Percentiles rank a stretch among this genome's conserved stretches.
These are phyloP conservation scores for Paecilomyces sp. DNA, from an alignment of 2,329 filamentous ascomycete genomes.

Conservation along the genomic window DNA sequence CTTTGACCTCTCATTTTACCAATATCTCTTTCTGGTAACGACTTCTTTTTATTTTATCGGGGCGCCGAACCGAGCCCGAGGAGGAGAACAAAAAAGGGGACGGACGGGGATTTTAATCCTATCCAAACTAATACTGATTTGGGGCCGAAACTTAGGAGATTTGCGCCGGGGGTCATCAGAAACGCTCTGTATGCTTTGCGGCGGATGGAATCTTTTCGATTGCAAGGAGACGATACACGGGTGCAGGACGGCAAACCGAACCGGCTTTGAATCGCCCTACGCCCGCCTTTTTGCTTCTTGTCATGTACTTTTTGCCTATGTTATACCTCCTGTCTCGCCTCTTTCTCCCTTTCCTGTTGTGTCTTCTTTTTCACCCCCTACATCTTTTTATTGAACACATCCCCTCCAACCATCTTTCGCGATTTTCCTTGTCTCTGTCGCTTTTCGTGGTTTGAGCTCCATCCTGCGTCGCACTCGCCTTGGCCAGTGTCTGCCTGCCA, in stretches of 20 bases:
- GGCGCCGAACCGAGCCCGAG: conserved; percentile 11
- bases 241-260: conserved; percentile 12
- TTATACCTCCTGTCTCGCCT: conserved; percentile 25
- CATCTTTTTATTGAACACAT: background rate
- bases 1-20: conserved; percentile 20
- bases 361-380: conserved; percentile 5
- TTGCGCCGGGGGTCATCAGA: conserved; percentile 12
- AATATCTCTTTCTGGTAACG: conserved; percentile 25
- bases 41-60: conserved; percentile 21
- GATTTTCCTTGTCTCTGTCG: conserved; percentile 10
- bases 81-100: conserved; percentile 11
- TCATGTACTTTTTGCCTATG: conserved; percentile 32
- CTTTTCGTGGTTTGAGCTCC: conserved; percentile 12
- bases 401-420: conserved; percentile 1
- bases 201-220: conserved; percentile 10
- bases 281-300: conserved; percentile 27
- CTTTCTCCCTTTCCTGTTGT: conserved; percentile 7
- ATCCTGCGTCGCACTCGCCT: conserved; percentile 7
- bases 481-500: background rate
- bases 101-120: conserved; percentile 3
- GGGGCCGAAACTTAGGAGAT: conserved; percentile 16
- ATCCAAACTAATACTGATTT: conserved; percentile 15
- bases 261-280: conserved; percentile 12
- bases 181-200: conserved; percentile 12
- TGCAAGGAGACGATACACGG: conserved; percentile 15